These are phyloP conservation scores for Claviceps arundinis DNA, from an alignment of 2,329 filamentous ascomycete species.

Conservation along the genomic window DNA sequence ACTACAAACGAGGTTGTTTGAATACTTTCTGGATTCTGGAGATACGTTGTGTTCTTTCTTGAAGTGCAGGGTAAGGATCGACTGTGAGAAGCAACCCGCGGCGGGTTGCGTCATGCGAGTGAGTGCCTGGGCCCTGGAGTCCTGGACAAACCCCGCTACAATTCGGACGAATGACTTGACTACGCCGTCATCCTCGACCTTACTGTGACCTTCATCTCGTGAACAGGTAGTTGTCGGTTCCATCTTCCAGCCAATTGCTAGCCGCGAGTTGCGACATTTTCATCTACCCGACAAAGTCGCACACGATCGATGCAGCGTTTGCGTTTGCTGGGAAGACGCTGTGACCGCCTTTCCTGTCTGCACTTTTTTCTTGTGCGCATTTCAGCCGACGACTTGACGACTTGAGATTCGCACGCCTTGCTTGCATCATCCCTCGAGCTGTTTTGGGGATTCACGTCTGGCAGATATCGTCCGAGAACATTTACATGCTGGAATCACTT, in stretches of 20 bases:
- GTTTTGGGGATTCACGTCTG: not conserved
- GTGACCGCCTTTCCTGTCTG: not conserved
- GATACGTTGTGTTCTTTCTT: too few species aligned
- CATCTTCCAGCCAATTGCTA: not conserved
- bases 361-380: not conserved
- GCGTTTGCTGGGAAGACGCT: not conserved
- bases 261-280: not conserved
- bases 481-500: not conserved
- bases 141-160: conserved; percentile 5
- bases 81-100: not conserved
- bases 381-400: not conserved
- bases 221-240: not conserved
- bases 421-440: not conserved
- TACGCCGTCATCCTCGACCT: not conserved
- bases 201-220: not conserved
- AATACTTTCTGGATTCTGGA: too few species aligned
- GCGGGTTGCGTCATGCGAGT: conserved; percentile 19
- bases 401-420: not conserved
- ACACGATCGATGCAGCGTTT: not conserved
- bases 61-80: too few species aligned
- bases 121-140: conserved; percentile 12
- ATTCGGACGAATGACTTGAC: not conserved
- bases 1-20: too few species aligned
- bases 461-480: not conserved
- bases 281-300: not conserved